These are phyloP conservation scores for Chalciporus pseudorubinellus DNA, from an alignment of 768 basidiomycete species.

Conservation along the genomic window DNA sequence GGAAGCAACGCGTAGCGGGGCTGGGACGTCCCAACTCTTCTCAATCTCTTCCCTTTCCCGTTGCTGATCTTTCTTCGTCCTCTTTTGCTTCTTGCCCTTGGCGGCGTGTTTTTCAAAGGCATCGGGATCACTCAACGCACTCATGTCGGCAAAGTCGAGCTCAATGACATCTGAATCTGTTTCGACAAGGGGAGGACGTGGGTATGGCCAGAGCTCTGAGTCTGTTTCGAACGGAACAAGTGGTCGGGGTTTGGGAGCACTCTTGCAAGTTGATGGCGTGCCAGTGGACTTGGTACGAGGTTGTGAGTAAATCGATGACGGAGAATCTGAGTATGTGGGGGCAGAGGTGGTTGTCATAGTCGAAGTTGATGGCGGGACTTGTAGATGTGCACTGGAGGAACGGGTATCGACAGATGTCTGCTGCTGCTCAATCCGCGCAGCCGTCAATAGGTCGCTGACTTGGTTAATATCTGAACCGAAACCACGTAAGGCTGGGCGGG, in stretches of 20 bases:
- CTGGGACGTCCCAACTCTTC: conserved; percentile 59
- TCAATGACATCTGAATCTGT: conserved; percentile 61
- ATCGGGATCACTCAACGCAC: conserved; percentile 65
- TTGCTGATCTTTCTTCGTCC: conserved; percentile 35
- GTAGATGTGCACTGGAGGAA: conserved; percentile 4
- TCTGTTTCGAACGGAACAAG: conserved; percentile 63
- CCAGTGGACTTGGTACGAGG: conserved; percentile 1
- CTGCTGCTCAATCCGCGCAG: conserved; percentile 23
- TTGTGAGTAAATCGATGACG: conserved; percentile 16
- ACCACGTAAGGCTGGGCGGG: conserved; percentile 45
- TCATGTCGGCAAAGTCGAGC: conserved; percentile 72
- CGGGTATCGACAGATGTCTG: conserved; percentile 3
- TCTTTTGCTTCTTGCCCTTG: conserved; percentile 26
- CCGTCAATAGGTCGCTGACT: conserved; percentile 28
- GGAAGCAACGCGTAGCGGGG: conserved; percentile 19
- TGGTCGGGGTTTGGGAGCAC: conserved; percentile 32
- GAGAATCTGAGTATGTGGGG: conserved; percentile 5
- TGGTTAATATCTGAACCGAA: conserved; percentile 34
- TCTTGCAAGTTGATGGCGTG: conserved; percentile 14
- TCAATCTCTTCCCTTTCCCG: conserved; percentile 51
- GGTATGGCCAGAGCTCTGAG: conserved; percentile 72
- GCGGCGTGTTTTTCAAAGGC: conserved; percentile 42
- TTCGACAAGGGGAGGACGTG: conserved; percentile 45
- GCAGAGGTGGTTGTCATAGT: not conserved
- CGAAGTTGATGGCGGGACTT: conserved; percentile 1